Base-by-base conservation (phyloP, 140 eudicot species). In the Bidens hawaiensis region DNA sequence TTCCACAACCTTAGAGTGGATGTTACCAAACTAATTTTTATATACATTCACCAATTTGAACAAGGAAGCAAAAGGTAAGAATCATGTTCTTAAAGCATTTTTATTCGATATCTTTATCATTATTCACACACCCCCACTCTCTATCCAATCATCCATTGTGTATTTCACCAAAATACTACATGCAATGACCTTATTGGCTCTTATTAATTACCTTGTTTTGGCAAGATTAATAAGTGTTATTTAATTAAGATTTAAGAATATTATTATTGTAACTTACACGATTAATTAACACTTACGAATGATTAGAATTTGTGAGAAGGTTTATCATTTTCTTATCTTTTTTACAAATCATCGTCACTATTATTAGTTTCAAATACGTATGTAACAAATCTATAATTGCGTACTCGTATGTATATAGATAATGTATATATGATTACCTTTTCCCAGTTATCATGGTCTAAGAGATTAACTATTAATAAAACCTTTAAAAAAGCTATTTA, bases 1-100 rank as follows among this genome's bases (percentile, higher is more conserved):
- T 63, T 72, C 25, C 46, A 45, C 47, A 49, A 17, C 28, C 31
- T n/a, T 34, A 33, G 56, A 73, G 73, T 33, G 2, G 61, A 66
- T 66, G 78, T 69, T 58, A 34, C 54, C 7, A 24, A 40, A 12
- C 17, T n/a, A 34, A 33, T 17, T 55, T 42, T 4, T 61, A 38
- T 53, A 17, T 12, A 19, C 34, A 58, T 46, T 56, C 62, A 33
- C 46, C 63, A 27, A 57, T 66, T 74, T 52, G 47, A 63, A 58
- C 69, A 59, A 66, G 78, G 72, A 72, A 64, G 67, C 62, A 59
- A 74, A 49, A 30, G 38, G 42, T 30, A 27, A 6, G 69, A 74
- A 74, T 66, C 78, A 51, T 74, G 50, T 74, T 59, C 74, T 36
- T 41, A 48, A 66, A 58, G 63, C 55, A 26, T 57, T 73, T 56